Evolutionary conservation across 768 basidiomycete genomes (phyloP), one percentile per base, ranked within the genome.

Genomic region (Rhodotorula babjevae): DNA sequence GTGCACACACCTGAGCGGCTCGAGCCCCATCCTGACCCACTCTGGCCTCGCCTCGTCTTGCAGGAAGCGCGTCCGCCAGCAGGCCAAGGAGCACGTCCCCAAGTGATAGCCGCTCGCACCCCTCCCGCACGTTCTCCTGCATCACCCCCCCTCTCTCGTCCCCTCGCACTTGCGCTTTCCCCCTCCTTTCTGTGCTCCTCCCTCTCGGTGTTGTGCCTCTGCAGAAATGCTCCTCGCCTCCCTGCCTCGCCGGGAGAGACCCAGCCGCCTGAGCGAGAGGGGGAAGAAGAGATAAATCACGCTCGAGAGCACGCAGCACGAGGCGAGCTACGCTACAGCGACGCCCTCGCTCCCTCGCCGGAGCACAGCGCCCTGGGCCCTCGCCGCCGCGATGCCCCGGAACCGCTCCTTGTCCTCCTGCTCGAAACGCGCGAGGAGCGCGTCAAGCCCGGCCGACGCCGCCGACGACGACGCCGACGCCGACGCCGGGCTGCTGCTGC

Each of bases 21-120:
- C 36, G 36, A 36, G 36, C 5, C 36, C 36, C 36, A 9, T 36
- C 36, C 33, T 65, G 63, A 56, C 29, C 33, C 15, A 0, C 33
- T 46, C 9, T 50, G 0, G 25, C 2, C 50, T 46, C 44, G 44
- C 18, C 44, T 15, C 3, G 14, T 46, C 15, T 27, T 9, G 33
- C 65, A 93, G 91, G 82, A 87, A 88, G 79, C 86, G 87, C 80
- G 87, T 97, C 72, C 87, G 87, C 78, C 85, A 86, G 69, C 94
- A 98, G 81, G 94, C 95, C 10, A 85, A 90, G 77, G 93, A 96
- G 72, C 91, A 94, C 81, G 83, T 89, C 76, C 92, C 92, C 2
- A 92, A 93, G 84, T 96, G 36, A 46, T 18, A 2, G 14, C 44
- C 44, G 8, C 44, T 27, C 50, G 21, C 49, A 25, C 27, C 23